Base-by-base conservation (phyloP, 192 early-diverging fungal species). In the Geosiphon pyriformis region DNA sequence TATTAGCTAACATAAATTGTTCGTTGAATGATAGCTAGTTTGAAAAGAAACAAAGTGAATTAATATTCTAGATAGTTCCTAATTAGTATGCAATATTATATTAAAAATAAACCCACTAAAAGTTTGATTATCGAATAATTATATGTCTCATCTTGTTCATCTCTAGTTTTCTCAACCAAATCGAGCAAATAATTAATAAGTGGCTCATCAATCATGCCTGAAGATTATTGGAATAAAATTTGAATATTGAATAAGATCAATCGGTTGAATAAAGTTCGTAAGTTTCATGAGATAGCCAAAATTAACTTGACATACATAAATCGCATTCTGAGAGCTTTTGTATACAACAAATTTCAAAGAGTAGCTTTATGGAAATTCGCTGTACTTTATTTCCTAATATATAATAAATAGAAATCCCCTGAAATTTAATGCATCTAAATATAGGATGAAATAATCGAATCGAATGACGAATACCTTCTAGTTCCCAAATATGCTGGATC, bases 271-370 rank as follows among this genome's bases (percentile, higher is more conserved):
- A n/a, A n/a, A n/a, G n/a, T n/a, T n/a, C n/a, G n/a, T n/a, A n/a
- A n/a, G n/a, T n/a, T n/a, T n/a, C n/a, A n/a, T n/a, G n/a, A n/a
- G n/a, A n/a, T n/a, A n/a, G n/a, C n/a, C 60, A 18, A 56, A 11
- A 15, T 27, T n/a, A 8, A 22, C 29, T 33, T 7, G 31, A 70
- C 53, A 61, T 85, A 82, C 85, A 76, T 35, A 84, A 50, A 51
- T 88, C 85, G 4, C 55, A 48, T 22, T 77, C 60, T 27, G 74
- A 70, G 23, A 88, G 70, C 65, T 78, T 81, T 23, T 78, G 76
- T 0, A 83, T 71, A 33, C 80, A 62, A 58, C 82, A 85, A 58
- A 88, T 78, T 73, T 90, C 84, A 70, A 78, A 87, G 30, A 82
- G 65, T 17, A 90, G 65, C n/a, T 75, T 69, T 32, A 84, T 60